These are phyloP conservation scores for Hyaloperonospora brassicae DNA, from an alignment of 352 stramenopile species.

Conservation along the genomic window DNA sequence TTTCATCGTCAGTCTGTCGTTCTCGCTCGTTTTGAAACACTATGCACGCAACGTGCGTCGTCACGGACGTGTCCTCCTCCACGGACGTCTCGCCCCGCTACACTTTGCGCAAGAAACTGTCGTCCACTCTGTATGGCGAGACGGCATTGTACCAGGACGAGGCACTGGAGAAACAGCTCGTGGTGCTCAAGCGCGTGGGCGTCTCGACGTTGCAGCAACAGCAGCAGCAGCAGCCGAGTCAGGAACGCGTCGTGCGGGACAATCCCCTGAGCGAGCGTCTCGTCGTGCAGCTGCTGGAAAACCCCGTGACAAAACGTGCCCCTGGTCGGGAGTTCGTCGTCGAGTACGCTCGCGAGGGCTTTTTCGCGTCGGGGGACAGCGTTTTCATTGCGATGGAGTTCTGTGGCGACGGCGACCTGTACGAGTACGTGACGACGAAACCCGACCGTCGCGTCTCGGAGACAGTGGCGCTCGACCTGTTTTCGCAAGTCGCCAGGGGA, in stretches of 20 bases:
- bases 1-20: too few relatives aligned
- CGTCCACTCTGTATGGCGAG: conserved; percentile 47
- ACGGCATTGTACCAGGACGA: conserved; percentile 42
- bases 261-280: conserved; percentile 39
- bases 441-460: conserved; percentile 26
- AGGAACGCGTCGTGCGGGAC: conserved; percentile 22
- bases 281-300: conserved; percentile 38
- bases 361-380: conserved; percentile 37
- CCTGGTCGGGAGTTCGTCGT: conserved; percentile 38
- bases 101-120: conserved; percentile 27
- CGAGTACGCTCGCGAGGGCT: conserved; percentile 24
- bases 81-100: conserved; percentile 26
- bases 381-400: conserved; percentile 61
- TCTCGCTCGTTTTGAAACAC: too few relatives aligned
- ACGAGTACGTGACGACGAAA: conserved; percentile 35
- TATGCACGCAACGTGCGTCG: background rate
- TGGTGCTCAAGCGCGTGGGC: conserved; percentile 54
- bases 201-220: conserved; percentile 22
- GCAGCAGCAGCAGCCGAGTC: conserved; percentile 18
- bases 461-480: conserved; percentile 29
- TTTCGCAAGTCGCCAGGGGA: conserved; percentile 32
- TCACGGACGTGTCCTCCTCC: conserved; percentile 3
- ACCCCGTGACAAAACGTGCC: conserved; percentile 10
- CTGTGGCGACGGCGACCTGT: conserved; percentile 52
- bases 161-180: conserved; percentile 20